These are phyloP conservation scores for Sanghuangporus weigelae DNA, from an alignment of 1,284 basidiomycete species.

Conservation along the genomic window DNA sequence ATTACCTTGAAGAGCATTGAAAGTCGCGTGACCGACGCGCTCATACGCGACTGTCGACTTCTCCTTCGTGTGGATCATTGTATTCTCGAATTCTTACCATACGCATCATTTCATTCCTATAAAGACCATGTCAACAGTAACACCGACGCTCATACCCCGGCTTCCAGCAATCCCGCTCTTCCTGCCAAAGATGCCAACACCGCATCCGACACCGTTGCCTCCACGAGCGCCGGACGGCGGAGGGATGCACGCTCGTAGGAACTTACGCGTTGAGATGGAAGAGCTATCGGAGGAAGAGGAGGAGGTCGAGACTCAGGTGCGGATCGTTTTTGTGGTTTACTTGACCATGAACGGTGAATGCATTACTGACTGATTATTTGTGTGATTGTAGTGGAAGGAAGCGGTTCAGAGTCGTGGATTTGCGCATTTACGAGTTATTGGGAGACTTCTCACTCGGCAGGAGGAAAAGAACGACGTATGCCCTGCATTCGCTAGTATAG, in stretches of 20 bases:
- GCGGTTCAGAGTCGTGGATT: conserved; percentile 62
- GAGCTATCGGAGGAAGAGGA: conserved; percentile 83
- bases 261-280: conserved; percentile 75
- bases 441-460: conserved; percentile 61
- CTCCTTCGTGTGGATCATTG: background rate
- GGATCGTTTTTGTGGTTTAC: conserved; percentile 20
- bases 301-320: conserved; percentile 67
- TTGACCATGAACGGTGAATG: background rate
- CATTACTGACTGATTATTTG: background rate
- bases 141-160: conserved; percentile 64
- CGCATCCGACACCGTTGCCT: conserved; percentile 58
- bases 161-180: conserved; percentile 56
- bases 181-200: conserved; percentile 59
- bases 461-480: conserved; percentile 81
- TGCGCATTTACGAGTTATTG: conserved; percentile 66
- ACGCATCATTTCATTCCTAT: background rate
- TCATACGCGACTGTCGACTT: background rate
- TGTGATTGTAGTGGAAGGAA: conserved; percentile 33
- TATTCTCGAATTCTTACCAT: background rate
- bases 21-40: background rate
- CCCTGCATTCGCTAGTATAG: conserved; percentile 14
- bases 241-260: conserved; percentile 55
- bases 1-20: background rate
- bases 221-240: conserved; percentile 36
- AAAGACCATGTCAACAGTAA: conserved; percentile 45